Conservation (phyloP, 228 moss, liverwort and hornwort species). For the Sphagnum magellanicum region DNA sequence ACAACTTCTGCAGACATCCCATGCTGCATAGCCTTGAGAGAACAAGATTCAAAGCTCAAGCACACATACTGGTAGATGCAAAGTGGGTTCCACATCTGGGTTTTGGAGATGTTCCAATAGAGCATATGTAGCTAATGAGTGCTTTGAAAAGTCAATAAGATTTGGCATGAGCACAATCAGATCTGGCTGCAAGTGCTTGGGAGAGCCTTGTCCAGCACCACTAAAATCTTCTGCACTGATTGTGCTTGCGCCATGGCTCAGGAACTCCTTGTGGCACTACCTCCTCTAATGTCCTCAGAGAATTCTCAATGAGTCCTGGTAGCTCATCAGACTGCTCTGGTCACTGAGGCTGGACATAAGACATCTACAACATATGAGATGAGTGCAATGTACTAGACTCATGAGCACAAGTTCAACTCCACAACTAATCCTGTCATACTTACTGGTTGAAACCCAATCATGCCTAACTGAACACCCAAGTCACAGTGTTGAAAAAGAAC, state of each 20-base stretch:
- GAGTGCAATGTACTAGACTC: no score
- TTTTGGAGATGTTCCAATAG: conserved; percentile 82
- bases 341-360: conserved; percentile 75
- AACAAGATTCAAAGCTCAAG: neutral
- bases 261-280: conserved; percentile 87
- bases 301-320: conserved; percentile 82
- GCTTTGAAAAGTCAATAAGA: conserved; percentile 84
- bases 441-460: no score
- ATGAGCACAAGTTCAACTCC: no score
- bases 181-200: conserved; percentile 93
- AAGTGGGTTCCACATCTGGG: conserved; percentile 72
- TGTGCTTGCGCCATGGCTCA: conserved; percentile 83
- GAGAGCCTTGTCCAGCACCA: conserved; percentile 92
- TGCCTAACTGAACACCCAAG: no score
- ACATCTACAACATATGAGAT: neutral
- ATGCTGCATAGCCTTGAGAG: neutral
- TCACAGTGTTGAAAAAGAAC: no score
- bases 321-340: conserved; percentile 94
- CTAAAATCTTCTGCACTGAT: conserved; percentile 82
- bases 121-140: conserved; percentile 74
- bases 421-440: no score
- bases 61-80: conserved; percentile 65
- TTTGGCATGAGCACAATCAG: conserved; percentile 95
- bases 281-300: conserved; percentile 85
- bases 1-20: neutral